Evolutionary conservation across 805 yeast species (phyloP), one percentile per base, ranked within the genome.

Genomic region (Wickerhamomyces silvicola): DNA sequence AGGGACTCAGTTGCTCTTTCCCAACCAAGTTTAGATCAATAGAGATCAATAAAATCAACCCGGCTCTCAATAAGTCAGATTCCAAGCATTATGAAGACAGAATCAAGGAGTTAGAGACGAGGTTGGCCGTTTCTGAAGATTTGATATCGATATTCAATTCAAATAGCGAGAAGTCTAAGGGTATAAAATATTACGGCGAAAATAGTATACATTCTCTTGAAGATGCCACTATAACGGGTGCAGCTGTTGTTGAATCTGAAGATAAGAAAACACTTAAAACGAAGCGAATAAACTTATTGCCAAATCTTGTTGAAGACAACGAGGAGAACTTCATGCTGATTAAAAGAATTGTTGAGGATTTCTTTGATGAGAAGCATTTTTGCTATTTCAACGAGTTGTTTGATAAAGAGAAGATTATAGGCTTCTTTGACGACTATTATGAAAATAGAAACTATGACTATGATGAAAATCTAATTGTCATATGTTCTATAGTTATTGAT

Each of bases 11-110:
- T 4, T 50, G 54, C 18, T 21, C 39, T 2, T 50, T 40, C 28
- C 54, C 54, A 2, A 21, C 39, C 6, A 45, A 41, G 25, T 50
- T 50, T 33, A 30, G 54, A 22, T 46, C 54, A 4, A 38, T 48
- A 2, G 47, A 46, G 5, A 27, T 49, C 2, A 30, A 32, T 28
- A 38, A 37, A 25, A 21, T 20, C 24, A 4, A 14, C 10, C 14
- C 30, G 9, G 18, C 23, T 23, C 16, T 7, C 15, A 10, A 9
- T 6, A 12, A 22, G 7, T 12, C 16, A 4, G 18, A 22, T 6
- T 14, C 15, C 9, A 26, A 27, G 2, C 21, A n/a, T 19, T 38
- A 35, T 20, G 37, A 42, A 12, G 9, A 17, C 4, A 33, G 38
- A 10, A 35, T 48, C n/a, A 19, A 18, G 15, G 51, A 45, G 11